Percentiles rank a stretch among this genome's conserved stretches.
Conservation (phyloP, 345 rosid species). For the Lagerstroemia speciosa region DNA sequence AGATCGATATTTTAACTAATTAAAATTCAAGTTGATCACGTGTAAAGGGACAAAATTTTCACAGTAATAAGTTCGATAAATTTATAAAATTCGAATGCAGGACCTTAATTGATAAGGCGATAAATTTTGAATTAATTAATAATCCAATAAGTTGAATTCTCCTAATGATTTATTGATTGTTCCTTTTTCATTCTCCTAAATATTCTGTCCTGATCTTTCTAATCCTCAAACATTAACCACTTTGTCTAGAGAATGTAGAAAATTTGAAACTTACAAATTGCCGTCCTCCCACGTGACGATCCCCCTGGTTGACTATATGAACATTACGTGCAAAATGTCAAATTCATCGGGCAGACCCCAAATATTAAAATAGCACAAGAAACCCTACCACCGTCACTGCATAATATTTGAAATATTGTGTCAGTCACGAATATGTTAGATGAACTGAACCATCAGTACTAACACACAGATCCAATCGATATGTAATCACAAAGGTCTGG, state of each 20-base stretch:
- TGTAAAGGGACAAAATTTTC: too few relatives aligned
- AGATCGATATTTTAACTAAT: too few relatives aligned
- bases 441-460: too few relatives aligned
- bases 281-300: constrained; percentile 4
- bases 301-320: constrained; percentile 4
- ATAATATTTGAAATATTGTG: too few relatives aligned
- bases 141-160: too few relatives aligned
- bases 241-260: constrained; percentile 2
- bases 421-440: too few relatives aligned
- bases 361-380: background rate
- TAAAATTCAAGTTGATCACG: too few relatives aligned
- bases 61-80: too few relatives aligned
- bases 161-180: background rate
- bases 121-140: too few relatives aligned
- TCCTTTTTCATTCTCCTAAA: constrained; percentile 10
- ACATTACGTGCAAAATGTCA: background rate
- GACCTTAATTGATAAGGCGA: background rate
- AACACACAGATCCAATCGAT: too few relatives aligned
- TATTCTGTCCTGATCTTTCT: constrained; percentile 1
- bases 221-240: constrained; percentile 7
- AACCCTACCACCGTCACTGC: too few relatives aligned
- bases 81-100: background rate
- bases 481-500: too few relatives aligned
- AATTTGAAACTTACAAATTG: background rate
- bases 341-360: constrained; percentile 3